phyloP scores from a whole-genome alignment of 2,329 filamentous ascomycete genomes.

The Beauveria varroae region DNA sequence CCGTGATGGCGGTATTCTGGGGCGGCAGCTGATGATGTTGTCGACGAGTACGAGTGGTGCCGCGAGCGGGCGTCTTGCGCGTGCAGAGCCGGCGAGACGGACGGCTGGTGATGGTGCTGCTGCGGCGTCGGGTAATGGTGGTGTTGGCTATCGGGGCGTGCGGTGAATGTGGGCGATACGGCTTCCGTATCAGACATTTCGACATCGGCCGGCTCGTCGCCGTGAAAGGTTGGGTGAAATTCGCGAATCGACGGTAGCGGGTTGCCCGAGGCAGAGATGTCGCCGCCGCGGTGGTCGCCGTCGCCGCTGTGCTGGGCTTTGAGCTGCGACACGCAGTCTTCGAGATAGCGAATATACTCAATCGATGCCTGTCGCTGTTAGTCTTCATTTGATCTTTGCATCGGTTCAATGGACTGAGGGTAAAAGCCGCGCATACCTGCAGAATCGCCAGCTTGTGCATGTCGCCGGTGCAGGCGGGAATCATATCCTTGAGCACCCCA shows the following conservation, averaged over 20 bases:
- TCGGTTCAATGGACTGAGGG: too few species aligned
- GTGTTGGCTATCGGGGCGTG: conserved; percentile 19
- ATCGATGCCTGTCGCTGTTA: conserved; percentile 66
- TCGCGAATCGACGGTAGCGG: conserved; percentile 30
- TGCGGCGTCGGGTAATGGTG: conserved; percentile 20
- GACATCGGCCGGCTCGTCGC: conserved; percentile 37
- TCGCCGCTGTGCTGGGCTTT: conserved; percentile 49
- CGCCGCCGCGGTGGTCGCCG: conserved; percentile 22
- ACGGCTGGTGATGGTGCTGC: conserved; percentile 32
- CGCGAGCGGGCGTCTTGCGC: conserved; percentile 37
- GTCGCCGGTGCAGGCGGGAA: conserved; percentile 89
- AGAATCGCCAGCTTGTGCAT: conserved; percentile 98
- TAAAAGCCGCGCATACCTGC: conserved; percentile 53
- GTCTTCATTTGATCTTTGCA: not conserved
- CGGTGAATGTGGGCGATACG: conserved; percentile 39
- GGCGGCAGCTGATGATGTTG: conserved; percentile 19
- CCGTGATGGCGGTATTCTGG: conserved; percentile 41
- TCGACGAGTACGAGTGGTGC: conserved; percentile 48
- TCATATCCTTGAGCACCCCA: conserved; percentile 85
- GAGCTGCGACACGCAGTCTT: conserved; percentile 76
- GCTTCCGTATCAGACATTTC: conserved; percentile 53
- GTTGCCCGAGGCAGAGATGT: conserved; percentile 20
- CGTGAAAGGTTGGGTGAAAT: conserved; percentile 34
- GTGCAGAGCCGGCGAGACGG: conserved; percentile 44
- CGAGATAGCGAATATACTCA: conserved; percentile 89